Base-by-base conservation (phyloP, 2,329 filamentous ascomycete species). In the Conoideocrella luteorostrata region DNA sequence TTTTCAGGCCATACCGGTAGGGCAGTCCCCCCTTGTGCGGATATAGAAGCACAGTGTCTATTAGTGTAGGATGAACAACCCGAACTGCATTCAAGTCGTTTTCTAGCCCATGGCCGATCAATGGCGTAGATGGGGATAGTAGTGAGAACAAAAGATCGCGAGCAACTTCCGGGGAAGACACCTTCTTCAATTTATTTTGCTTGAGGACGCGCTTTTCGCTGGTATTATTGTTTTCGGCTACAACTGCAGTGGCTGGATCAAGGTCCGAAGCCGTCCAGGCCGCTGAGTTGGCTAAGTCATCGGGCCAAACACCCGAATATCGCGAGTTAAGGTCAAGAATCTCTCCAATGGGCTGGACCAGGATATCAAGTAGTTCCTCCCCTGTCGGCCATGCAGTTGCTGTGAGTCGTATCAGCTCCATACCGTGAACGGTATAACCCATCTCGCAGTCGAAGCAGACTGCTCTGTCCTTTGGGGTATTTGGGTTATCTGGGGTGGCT, bases 361-460 rank as follows among this genome's bases (percentile, higher is more conserved):
- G 75, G 1, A 95, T 75, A 58, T 98, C 93, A 5, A 97, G 68
- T 0, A 98, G 64, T 41, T 77, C 74, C 41, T 82, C 76, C 17
- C 87, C 86, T 7, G 74, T 70, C 0, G 91, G 91, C 90, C 93
- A 98, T 9, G 84, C 80, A 4, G 91, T 84, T 5, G 87, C 90
- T 0, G 93, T 97, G 3, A 98, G 65, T 7, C 93, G 87, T 45
- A 97, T 83, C 15, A 98, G 75, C 62, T 98, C 93, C 51, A 97
- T 69, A 0, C 94, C 93, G 39, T 84, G 65, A 1, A 87, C 86
- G 0, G 94, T 98, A 59, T 95, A 97, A 4, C 87, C 88, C 93
- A 98, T 98, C 60, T 98, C 93, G 56, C 93, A 97, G 61, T 98
- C 93, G 56, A 98, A 91, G 50, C 82, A 85, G 10, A 97, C 80